Base-by-base conservation (phyloP, 805 yeast species). In the Wilhelminamyces savonicus region DNA sequence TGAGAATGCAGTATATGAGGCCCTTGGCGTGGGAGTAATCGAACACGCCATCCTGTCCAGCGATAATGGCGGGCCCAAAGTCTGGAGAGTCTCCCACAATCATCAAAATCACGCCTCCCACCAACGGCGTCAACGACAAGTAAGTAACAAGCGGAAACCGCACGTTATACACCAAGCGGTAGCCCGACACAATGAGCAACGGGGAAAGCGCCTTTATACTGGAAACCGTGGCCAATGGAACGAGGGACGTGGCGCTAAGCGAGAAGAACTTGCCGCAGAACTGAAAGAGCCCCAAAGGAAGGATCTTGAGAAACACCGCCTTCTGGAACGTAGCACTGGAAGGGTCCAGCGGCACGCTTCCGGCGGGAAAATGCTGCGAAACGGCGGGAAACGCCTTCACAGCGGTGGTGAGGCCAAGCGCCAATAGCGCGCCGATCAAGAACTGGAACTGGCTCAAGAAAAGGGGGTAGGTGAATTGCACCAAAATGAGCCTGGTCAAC, bases 151-250 rank as follows among this genome's bases (percentile, higher is more conserved):
- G 5, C 2, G 79, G 75, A 35, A 76, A 71, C 13, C 42, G 48
- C 10, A 76, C 75, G n/a, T 57, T 54, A 42, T 75, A 76, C 9
- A 63, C 49, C 15, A 69, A 7, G 35, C 78, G 59, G 46, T 79
- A 81, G 3, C 79, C 71, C 0, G 64, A 25, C 1, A 79, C 77
- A 19, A 79, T 70, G 14, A 79, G 54, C 25, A 79, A 51, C 0
- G 87, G 87, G 3, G 82, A 71, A 15, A 80, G 51, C 1, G 85
- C 78, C 53, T 79, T 71, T n/a, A 80, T 66, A 34, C 82, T 76
- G 1, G 84, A 77, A 1, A 78, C 82, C 0, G 86, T 76, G 0
- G 85, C 78, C 10, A 79, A 69, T 0, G 84, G 77, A 5, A 78
- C 77, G 24, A 74, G 44, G 5, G 82, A 71, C 0, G 83, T 78